A percentile compares a stretch with the other conserved stretches of the same genome.
phyloP scores from a whole-genome alignment of 768 basidiomycete genomes.

The Tulasnella sp. region DNA sequence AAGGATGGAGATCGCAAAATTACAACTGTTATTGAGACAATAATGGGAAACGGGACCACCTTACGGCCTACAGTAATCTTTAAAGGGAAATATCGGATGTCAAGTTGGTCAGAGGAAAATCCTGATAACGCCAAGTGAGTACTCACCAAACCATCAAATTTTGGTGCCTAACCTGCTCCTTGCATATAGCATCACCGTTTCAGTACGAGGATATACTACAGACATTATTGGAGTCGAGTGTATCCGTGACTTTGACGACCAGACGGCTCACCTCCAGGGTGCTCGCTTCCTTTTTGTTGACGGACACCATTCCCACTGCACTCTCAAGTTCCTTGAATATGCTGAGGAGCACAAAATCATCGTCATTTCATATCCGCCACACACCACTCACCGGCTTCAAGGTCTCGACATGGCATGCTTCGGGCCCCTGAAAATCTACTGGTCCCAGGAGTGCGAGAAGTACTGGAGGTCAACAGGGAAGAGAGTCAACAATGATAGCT shows the following conservation, averaged over 20 bases:
- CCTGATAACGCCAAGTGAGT: constrained; percentile 22
- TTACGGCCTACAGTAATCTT: constrained; percentile 32
- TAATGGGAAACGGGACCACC: constrained; percentile 22
- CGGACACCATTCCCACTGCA: constrained; percentile 54
- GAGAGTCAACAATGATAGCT: constrained; percentile 46
- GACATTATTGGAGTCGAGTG: constrained; percentile 47
- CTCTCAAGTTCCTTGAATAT: constrained; percentile 45
- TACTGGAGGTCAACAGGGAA: constrained; percentile 41
- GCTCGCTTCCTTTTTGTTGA: constrained; percentile 49
- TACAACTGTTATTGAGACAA: constrained; percentile 32
- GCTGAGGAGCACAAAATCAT: constrained; percentile 44
- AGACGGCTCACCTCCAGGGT: constrained; percentile 43
- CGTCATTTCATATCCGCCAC: constrained; percentile 54
- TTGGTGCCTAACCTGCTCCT: neutral
- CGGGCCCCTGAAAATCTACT: constrained; percentile 43
- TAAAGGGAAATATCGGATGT: constrained; percentile 14
- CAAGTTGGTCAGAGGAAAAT: constrained; percentile 30
- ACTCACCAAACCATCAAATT: neutral
- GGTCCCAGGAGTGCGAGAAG: constrained; percentile 40
- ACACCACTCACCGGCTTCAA: constrained; percentile 47
- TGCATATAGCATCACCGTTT: neutral
- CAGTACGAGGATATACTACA: constrained; percentile 45
- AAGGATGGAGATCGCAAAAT: constrained; percentile 25
- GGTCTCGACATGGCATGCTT: constrained; percentile 36
- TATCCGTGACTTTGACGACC: constrained; percentile 50